A percentile compares a stretch with the other conserved stretches of the same genome.
phyloP scores from a whole-genome alignment of 345 rosid species.

The Balakata baccata region DNA sequence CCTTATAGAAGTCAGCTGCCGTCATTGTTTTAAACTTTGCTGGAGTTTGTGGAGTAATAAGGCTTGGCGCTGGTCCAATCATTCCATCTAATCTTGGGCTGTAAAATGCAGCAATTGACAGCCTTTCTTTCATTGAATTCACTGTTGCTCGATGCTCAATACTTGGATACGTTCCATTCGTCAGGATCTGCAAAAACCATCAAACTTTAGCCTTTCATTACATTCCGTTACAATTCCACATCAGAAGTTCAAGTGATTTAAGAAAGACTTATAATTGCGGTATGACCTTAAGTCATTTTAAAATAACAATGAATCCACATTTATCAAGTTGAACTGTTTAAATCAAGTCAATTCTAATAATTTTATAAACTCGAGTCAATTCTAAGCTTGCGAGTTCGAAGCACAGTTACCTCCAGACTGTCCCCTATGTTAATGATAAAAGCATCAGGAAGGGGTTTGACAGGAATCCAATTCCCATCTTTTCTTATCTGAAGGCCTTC shows the following conservation, averaged over 20 bases:
- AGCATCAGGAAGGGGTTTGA: slow-evolving; percentile 31
- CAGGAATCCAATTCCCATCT: slow-evolving; percentile 26
- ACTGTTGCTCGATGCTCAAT: slow-evolving; percentile 17
- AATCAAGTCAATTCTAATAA: no score
- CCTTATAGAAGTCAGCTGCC: slow-evolving; percentile 8
- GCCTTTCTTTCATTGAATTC: slow-evolving; percentile 12
- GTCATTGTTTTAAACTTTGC: slow-evolving; percentile 9
- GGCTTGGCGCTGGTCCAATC: slow-evolving; percentile 20
- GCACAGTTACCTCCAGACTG: slow-evolving; percentile 14
- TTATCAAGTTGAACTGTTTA: no score
- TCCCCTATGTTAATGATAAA: slow-evolving; percentile 31
- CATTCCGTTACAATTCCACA: no score
- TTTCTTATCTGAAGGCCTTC: slow-evolving; percentile 32
- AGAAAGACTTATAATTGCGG: no score
- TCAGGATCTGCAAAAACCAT: neutral
- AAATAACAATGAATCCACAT: no score
- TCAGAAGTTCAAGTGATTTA: no score
- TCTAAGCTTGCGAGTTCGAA: no score
- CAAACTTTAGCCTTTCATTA: neutral
- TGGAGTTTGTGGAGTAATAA: slow-evolving; percentile 10
- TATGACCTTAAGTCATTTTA: no score
- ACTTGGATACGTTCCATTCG: slow-evolving; percentile 17
- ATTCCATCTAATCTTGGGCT: slow-evolving; percentile 6
- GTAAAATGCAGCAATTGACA: slow-evolving; percentile 7
- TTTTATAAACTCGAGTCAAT: no score